These are phyloP conservation scores for Teratosphaeria pseudoeucalypti DNA, from an alignment of 2,329 filamentous ascomycete species.

Conservation along the genomic window DNA sequence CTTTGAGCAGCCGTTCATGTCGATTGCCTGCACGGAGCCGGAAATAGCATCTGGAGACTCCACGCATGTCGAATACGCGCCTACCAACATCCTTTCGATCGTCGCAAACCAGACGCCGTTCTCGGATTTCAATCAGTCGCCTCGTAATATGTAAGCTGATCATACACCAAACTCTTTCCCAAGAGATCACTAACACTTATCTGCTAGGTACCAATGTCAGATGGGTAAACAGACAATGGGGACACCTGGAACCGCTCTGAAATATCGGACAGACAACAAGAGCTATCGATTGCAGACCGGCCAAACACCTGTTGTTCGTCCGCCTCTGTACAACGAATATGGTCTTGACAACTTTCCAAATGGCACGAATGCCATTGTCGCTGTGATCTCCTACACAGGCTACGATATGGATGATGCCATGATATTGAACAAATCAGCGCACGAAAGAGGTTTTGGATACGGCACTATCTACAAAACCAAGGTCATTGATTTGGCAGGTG, in stretches of 20 bases:
- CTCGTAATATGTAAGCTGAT: slow-evolving; percentile 79
- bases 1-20: slow-evolving; percentile 97
- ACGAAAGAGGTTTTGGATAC: slow-evolving; percentile 90
- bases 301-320: slow-evolving; percentile 85
- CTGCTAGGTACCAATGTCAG: slow-evolving; percentile 57
- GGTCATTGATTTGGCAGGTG: slow-evolving; percentile 75
- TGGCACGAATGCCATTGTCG: slow-evolving; percentile 87
- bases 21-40: slow-evolving; percentile 79
- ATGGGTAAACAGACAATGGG: slow-evolving; percentile 99
- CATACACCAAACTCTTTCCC: not conserved
- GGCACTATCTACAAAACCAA: slow-evolving; percentile 98
- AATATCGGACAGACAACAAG: slow-evolving; percentile 93
- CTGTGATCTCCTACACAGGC: slow-evolving; percentile 95
- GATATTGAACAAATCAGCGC: slow-evolving; percentile 96
- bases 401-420: slow-evolving; percentile 99
- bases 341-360: slow-evolving; percentile 98
- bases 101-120: slow-evolving; percentile 98
- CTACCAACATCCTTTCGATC: slow-evolving; percentile 95
- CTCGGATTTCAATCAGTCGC: slow-evolving; percentile 97
- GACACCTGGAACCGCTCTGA: slow-evolving; percentile 75
- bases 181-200: not conserved
- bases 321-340: slow-evolving; percentile 89
- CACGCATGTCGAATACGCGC: slow-evolving; percentile 87
- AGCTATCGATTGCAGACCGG: slow-evolving; percentile 89
- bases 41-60: slow-evolving; percentile 82